A percentile compares a stretch with the other conserved stretches of the same genome.
These are phyloP conservation scores for Auricularia sp. DNA, from an alignment of 768 basidiomycete species.

Conservation along the genomic window DNA sequence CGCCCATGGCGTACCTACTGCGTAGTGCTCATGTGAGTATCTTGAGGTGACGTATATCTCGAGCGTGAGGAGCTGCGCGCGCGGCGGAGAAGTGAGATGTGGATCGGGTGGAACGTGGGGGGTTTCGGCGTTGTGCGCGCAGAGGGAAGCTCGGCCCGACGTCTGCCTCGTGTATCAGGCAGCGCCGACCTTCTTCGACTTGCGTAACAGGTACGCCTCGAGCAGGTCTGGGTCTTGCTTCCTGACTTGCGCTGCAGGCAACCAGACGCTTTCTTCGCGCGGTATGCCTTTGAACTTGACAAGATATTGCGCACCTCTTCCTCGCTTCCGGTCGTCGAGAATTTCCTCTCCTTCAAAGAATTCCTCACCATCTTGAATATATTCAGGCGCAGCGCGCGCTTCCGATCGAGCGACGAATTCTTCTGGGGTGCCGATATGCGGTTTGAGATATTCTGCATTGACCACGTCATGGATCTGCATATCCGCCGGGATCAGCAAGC, in stretches of 20 bases:
- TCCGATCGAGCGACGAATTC: not conserved
- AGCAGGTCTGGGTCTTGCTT: not conserved
- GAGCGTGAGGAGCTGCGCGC: too few relatives aligned
- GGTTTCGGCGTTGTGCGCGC: too few relatives aligned
- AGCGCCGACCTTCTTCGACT: not conserved
- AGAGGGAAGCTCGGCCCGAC: not conserved
- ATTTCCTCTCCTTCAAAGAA: not conserved
- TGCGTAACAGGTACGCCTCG: not conserved
- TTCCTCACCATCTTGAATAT: not conserved
- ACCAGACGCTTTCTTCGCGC: not conserved
- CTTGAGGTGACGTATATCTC: too few relatives aligned
- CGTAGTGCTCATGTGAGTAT: too few relatives aligned
- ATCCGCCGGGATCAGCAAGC: slow-evolving; percentile 14
- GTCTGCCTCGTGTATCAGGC: not conserved
- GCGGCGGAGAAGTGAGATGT: too few relatives aligned
- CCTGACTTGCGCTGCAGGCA: not conserved
- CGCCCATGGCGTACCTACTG: too few relatives aligned
- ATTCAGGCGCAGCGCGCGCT: not conserved
- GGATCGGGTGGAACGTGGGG: too few relatives aligned
- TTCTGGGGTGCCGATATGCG: not conserved
- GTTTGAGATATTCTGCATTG: slow-evolving; percentile 6
- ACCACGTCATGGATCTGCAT: slow-evolving; percentile 20
- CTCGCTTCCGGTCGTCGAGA: not conserved
- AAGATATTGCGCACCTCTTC: not conserved
- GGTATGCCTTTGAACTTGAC: not conserved